phyloP scores from a whole-genome alignment of 2,329 filamentous ascomycete species.

The Arthrocladium fulminans region DNA sequence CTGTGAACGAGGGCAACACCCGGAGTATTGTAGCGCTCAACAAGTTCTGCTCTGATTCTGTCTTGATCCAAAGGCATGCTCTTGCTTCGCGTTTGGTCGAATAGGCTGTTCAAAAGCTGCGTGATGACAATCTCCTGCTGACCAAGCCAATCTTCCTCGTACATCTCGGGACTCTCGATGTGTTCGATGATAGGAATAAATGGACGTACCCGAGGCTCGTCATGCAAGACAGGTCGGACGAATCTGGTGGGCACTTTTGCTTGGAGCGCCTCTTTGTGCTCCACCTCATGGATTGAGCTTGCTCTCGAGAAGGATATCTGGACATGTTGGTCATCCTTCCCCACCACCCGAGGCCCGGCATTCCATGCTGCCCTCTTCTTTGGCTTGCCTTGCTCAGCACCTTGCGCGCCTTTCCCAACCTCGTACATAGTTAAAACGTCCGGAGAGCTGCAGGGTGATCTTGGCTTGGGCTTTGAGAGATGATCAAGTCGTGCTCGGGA shows the following conservation, averaged over 20 bases:
- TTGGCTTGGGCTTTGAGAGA: not conserved
- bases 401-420: not conserved
- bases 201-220: slow-evolving; percentile 23
- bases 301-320: slow-evolving; percentile 20
- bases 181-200: slow-evolving; percentile 49
- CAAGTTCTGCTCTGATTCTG: slow-evolving; percentile 39
- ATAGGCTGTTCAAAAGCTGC: slow-evolving; percentile 51
- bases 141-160: slow-evolving; percentile 54
- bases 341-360: not conserved
- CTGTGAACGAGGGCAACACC: slow-evolving; percentile 45
- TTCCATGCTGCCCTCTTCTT: slow-evolving; percentile 2
- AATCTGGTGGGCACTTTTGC: slow-evolving; percentile 15
- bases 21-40: slow-evolving; percentile 47
- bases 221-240: slow-evolving; percentile 15
- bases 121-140: slow-evolving; percentile 55
- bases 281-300: not conserved
- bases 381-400: not conserved
- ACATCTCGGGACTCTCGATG: slow-evolving; percentile 48
- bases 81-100: slow-evolving; percentile 24
- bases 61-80: slow-evolving; percentile 28
- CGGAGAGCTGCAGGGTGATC: not conserved
- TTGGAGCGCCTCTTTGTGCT: not conserved
- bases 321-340: not conserved
- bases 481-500: slow-evolving; percentile 5
- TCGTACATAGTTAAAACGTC: slow-evolving; percentile 6